Evolutionary conservation across 495 filamentous ascomycete species (phyloP), one percentile per base, ranked within the genome.

Genomic region (Annulohypoxylon nitens): DNA sequence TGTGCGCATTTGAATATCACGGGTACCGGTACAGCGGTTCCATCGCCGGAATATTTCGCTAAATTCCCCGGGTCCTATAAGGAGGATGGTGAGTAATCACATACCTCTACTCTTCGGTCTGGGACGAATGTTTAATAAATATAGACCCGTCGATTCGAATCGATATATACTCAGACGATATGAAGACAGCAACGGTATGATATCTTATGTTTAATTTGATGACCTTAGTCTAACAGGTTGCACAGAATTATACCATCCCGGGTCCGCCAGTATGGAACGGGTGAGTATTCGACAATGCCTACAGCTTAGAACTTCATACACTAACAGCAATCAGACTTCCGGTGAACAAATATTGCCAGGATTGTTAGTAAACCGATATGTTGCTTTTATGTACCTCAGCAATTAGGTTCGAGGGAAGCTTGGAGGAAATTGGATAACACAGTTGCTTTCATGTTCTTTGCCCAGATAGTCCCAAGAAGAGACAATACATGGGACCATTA

Each of bases 1-100:
- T 89, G 87, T 50, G 87, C 84, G 4, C 86, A 88, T 71, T 67
- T 89, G 55, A 81, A 83, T 23, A 78, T 89, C 10, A 81, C 76
- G n/a, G 84, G 84, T 5, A 80, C 65, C 0, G 86, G 83, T 0
- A 79, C 72, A 6, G 78, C 71, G 12, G 41, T 81, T n/a, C 84
- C 84, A 14, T 79, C 79, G 33, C 68, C 79, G 36, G 76, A 79
- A 26, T 87, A 80, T 54, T 61, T 84, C 18, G 83, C 79, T 45
- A 85, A 70, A 59, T 84, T 89, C 62, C 87, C 87, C 0, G 86
- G 87, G 23, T 81, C 79, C 34, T 87, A 86, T 71, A 71, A 75
- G 26, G 80, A 81, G 72, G 77, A 83, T 70, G 82, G 84, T 85
- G 69, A 59, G 82, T 65, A 43, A 25, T 10, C 34, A 12, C 10